Percentiles rank a stretch among this genome's conserved stretches.
These are phyloP conservation scores for Lathyrus oleraceus DNA, from an alignment of 306 rosid species.

Conservation along the genomic window DNA sequence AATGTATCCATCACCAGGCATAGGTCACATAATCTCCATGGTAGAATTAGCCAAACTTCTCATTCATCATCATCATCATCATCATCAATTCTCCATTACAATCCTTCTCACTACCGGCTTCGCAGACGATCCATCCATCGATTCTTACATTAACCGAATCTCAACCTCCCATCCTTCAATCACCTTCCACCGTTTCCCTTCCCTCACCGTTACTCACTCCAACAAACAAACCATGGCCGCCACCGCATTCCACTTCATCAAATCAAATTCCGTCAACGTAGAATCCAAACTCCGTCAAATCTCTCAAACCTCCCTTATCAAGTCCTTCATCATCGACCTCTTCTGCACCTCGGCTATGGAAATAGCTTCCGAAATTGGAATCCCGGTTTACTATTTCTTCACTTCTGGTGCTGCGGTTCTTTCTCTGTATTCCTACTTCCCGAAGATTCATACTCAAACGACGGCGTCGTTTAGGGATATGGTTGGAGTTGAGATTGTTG, in stretches of 20 bases:
- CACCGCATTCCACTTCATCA: not conserved
- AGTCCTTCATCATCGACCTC: slow-evolving; percentile 29
- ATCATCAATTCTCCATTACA: not conserved
- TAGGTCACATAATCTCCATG: slow-evolving; percentile 36
- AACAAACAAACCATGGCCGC: not conserved
- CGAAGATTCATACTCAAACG: not conserved
- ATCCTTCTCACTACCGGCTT: slow-evolving; percentile 33
- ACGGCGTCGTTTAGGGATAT: slow-evolving; percentile 21
- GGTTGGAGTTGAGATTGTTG: slow-evolving; percentile 2
- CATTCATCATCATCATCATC: not conserved
- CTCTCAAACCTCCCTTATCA: not conserved
- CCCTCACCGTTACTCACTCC: not conserved
- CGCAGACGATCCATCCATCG: slow-evolving; percentile 11
- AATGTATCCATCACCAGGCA: slow-evolving; percentile 28
- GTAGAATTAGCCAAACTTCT: slow-evolving; percentile 22
- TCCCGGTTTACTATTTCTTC: slow-evolving; percentile 38
- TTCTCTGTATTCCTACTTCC: slow-evolving; percentile 15
- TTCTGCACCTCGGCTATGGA: slow-evolving; percentile 28
- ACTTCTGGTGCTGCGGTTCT: slow-evolving; percentile 36
- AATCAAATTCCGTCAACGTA: slow-evolving; percentile 18
- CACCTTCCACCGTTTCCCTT: slow-evolving; percentile 37
- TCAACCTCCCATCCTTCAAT: slow-evolving; percentile 21
- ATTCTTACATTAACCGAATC: not conserved
- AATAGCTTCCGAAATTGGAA: not conserved
- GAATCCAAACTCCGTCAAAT: slow-evolving; percentile 7